These are phyloP conservation scores for Russula sp. DNA, from an alignment of 768 basidiomycete species.

Conservation along the genomic window DNA sequence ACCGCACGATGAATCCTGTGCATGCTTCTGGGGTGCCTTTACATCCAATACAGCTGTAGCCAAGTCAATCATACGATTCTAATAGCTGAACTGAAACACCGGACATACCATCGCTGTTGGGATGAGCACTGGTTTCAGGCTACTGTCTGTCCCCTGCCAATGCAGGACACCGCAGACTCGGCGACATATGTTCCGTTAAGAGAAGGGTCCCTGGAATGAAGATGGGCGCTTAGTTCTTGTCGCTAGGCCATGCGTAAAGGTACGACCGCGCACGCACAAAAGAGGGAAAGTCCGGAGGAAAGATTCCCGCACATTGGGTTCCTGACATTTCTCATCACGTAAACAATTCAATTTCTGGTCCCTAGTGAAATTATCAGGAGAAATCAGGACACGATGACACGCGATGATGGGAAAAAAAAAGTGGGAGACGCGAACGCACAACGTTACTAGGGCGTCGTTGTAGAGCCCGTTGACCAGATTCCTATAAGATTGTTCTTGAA, in stretches of 20 bases:
- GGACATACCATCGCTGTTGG: conserved; percentile 14
- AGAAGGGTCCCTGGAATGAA: background rate
- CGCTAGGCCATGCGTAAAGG: background rate
- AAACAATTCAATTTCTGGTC: background rate
- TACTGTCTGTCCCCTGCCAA: conserved; percentile 14
- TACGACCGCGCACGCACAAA: background rate
- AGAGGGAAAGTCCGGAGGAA: conserved; percentile 1
- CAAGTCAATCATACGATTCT: background rate
- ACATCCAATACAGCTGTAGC: conserved; percentile 1
- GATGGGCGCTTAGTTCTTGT: background rate
- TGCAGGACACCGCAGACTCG: conserved; percentile 13
- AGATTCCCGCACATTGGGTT: conserved; percentile 1
- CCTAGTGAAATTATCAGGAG: too few species aligned
- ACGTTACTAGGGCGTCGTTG: background rate
- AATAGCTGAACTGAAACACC: background rate
- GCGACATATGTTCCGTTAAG: conserved; percentile 4
- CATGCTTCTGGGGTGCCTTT: background rate
- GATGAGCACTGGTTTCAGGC: conserved; percentile 12
- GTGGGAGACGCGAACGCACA: conserved; percentile 1
- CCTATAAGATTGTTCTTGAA: background rate
- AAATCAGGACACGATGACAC: background rate
- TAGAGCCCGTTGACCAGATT: background rate
- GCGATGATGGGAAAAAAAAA: background rate
- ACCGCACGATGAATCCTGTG: background rate
- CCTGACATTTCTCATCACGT: background rate